Base-by-base conservation (phyloP, 768 basidiomycete species). In the Pleurotus tuoliensis region DNA sequence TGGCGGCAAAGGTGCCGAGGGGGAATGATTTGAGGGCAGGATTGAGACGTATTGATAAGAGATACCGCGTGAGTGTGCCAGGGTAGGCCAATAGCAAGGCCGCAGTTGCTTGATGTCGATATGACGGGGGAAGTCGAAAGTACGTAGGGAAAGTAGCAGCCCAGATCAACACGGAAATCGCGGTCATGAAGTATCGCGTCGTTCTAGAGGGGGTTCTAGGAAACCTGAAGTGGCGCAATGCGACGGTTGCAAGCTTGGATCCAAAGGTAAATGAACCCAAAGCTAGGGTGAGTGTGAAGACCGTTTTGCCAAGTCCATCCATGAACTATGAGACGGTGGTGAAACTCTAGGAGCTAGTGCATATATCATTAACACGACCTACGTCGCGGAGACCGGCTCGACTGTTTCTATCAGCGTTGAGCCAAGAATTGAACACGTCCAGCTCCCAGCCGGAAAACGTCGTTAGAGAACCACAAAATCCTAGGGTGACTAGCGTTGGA, bases 381-480 rank as follows among this genome's bases (percentile, higher is more conserved):
- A 93, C 95, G 68, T 90, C 81, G 59, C 82, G 76, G 30, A 98
- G 76, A 51, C 91, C 86, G 49, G 79, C 76, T 47, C 88, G 81
- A 55, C 76, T 67, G 47, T 77, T 79, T 8, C 74, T 69, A 37
- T 74, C 73, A 2, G 79, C 71, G 67, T 98, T 92, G 0, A 88
- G 76, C 84, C 94, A 98, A 0, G 93, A 89, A 53, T 79, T 70
- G 65, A 96, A 98, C 0, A 93, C 71, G 59, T 95, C 92, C 8
- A 91, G 67, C 70, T 98, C 92, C 97, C 97, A 98, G 38, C 87
- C 82, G 13, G 95, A 97, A 75, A 98, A 98, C 2, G 94, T 98
- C 8, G 97, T 99, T 63, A 98, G 71, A 1, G 93, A 96, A 3
- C 96, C 97, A 66, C 97, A 98, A 69, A 98, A 93, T 12, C 93